phyloP scores from a whole-genome alignment of 192 early-diverging fungal species.

The Coemansia sp. region DNA sequence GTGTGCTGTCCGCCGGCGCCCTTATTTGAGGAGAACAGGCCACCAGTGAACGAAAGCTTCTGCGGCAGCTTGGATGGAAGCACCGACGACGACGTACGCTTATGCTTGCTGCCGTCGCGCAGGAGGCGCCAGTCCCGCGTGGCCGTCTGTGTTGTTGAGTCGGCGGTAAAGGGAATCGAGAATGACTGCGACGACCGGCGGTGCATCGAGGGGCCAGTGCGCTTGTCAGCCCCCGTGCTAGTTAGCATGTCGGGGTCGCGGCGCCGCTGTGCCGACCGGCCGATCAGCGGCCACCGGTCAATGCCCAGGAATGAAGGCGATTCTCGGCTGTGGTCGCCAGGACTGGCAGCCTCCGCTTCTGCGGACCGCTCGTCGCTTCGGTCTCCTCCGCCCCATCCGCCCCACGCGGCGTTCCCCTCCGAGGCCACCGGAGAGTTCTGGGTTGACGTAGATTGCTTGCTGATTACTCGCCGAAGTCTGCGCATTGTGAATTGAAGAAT shows the following conservation, averaged over 20 bases:
- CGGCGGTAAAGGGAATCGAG: slow-evolving; percentile 23
- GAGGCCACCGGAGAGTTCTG: slow-evolving; percentile 22
- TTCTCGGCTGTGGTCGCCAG: slow-evolving; percentile 11
- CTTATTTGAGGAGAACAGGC: slow-evolving; percentile 16
- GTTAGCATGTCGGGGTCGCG: slow-evolving; percentile 13
- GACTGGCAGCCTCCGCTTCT: neutral
- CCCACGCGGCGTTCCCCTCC: slow-evolving; percentile 12
- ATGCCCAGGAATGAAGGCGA: slow-evolving; percentile 30
- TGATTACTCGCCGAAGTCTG: slow-evolving; percentile 46
- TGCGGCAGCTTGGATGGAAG: slow-evolving; percentile 24
- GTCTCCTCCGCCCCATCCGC: no score
- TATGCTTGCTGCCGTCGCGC: slow-evolving; percentile 31
- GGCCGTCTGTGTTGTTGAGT: slow-evolving; percentile 8
- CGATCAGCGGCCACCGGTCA: slow-evolving; percentile 38
- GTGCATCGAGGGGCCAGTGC: slow-evolving; percentile 15
- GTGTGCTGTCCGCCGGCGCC: neutral
- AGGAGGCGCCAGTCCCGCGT: slow-evolving; percentile 35
- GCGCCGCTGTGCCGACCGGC: slow-evolving; percentile 34
- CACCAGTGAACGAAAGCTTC: slow-evolving; percentile 19
- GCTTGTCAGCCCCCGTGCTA: neutral
- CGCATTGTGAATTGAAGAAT: slow-evolving; percentile 23
- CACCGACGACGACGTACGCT: slow-evolving; percentile 44
- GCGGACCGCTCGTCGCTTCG: slow-evolving; percentile 8
- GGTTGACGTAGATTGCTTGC: slow-evolving; percentile 36
- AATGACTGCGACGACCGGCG: slow-evolving; percentile 50